Conservation (phyloP, 1,139 yeast genomes). For the Candida sanyaensis region DNA sequence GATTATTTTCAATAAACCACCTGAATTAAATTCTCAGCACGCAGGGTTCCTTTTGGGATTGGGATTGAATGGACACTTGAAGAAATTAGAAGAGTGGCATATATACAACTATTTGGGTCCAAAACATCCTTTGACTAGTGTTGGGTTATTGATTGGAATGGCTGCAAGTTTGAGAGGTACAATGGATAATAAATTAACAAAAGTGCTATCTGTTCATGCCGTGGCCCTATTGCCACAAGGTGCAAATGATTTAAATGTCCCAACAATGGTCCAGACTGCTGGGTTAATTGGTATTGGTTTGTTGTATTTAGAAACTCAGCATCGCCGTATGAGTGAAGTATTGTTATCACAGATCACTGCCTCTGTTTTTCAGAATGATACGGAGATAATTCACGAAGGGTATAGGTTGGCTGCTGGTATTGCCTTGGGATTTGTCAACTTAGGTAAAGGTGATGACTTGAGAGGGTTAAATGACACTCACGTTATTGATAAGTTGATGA, state of each 20-base stretch:
- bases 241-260: constrained; percentile 85
- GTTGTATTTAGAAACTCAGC: constrained; percentile 74
- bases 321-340: constrained; percentile 85
- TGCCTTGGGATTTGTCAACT: constrained; percentile 81
- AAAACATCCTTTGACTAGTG: constrained; percentile 80
- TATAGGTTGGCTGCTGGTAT: constrained; percentile 89
- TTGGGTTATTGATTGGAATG: constrained; percentile 88
- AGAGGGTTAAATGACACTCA: constrained; percentile 68
- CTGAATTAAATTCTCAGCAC: constrained; percentile 72
- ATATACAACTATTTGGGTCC: constrained; percentile 92
- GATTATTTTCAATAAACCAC: constrained; percentile 87
- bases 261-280: constrained; percentile 83
- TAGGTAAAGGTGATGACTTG: constrained; percentile 73
- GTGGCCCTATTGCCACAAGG: constrained; percentile 90
- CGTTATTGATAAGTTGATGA: constrained; percentile 64
- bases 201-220: constrained; percentile 90
- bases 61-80: constrained; percentile 89
- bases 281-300: constrained; percentile 91
- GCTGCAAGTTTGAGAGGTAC: constrained; percentile 85
- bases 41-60: constrained; percentile 94
- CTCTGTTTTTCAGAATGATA: constrained; percentile 57
- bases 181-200: constrained; percentile 84
- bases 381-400: constrained; percentile 68
- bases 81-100: constrained; percentile 91
- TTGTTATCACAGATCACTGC: constrained; percentile 68